A percentile compares a stretch with the other conserved stretches of the same genome.
phyloP scores from a whole-genome alignment of 768 basidiomycete genomes.

The Saitozyma sp. region DNA sequence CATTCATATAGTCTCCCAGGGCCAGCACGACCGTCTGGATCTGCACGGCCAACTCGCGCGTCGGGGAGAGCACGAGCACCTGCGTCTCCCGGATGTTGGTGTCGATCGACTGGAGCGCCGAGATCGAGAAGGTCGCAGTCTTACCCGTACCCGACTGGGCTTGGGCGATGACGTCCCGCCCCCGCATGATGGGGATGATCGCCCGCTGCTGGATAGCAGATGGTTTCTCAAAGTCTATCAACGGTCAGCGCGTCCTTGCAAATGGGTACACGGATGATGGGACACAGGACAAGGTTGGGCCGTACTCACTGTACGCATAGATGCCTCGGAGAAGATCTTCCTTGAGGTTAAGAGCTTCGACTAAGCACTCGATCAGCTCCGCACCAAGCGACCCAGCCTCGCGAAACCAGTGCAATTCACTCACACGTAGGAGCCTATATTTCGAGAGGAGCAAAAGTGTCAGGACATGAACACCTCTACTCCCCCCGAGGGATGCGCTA shows the following conservation, averaged over 20 bases:
- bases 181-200: conserved; percentile 81
- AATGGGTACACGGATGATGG: no score
- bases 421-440: conserved; percentile 53
- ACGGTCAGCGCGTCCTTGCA: not conserved
- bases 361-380: conserved; percentile 27
- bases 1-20: conserved; percentile 98
- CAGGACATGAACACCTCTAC: conserved; percentile 46
- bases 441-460: conserved; percentile 51
- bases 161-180: conserved; percentile 95
- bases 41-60: conserved; percentile 98
- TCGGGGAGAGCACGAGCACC: conserved; percentile 92
- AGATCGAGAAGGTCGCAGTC: conserved; percentile 98
- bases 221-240: conserved; percentile 78
- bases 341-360: conserved; percentile 53
- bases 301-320: conserved; percentile 52
- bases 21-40: conserved; percentile 96
- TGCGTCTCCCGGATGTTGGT: conserved; percentile 91
- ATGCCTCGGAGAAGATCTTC: conserved; percentile 53
- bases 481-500: conserved; percentile 43
- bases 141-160: conserved; percentile 99
- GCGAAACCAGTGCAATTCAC: conserved; percentile 13
- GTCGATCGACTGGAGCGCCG: conserved; percentile 97
- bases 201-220: conserved; percentile 98
- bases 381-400: not conserved
- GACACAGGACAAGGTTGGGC: no score